Conservation (phyloP, 805 yeast genomes). For the Saccharomycopsis fodiens region DNA sequence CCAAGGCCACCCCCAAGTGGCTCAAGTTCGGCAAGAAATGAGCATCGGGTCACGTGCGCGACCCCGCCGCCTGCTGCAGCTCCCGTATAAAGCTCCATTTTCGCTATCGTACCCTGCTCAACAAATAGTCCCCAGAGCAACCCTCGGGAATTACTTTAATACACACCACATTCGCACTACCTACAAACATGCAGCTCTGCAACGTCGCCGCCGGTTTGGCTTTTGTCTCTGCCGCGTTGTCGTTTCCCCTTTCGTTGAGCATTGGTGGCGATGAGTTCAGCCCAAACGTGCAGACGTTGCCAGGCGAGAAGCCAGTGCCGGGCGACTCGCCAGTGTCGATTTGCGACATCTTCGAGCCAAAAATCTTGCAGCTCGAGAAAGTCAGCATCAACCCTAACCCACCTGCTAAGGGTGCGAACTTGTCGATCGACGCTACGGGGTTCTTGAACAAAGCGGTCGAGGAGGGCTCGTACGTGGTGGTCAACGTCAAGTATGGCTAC, state of each 20-base stretch:
- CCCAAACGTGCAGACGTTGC: slow-evolving; percentile 23
- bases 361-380: slow-evolving; percentile 52
- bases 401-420: slow-evolving; percentile 76
- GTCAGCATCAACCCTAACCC: slow-evolving; percentile 77
- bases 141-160: not conserved
- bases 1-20: slow-evolving; percentile 29
- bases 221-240: slow-evolving; percentile 1
- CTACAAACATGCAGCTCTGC: not conserved
- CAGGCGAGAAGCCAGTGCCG: slow-evolving; percentile 63
- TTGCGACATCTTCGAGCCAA: slow-evolving; percentile 63
- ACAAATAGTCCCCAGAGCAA: not conserved
- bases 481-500: slow-evolving; percentile 88
- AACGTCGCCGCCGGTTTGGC: not conserved
- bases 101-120: not conserved
- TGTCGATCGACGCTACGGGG: slow-evolving; percentile 76
- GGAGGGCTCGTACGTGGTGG: slow-evolving; percentile 92
- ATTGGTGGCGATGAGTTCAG: slow-evolving; percentile 5
- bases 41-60: not conserved
- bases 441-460: slow-evolving; percentile 43
- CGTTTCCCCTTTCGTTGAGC: slow-evolving; percentile 18
- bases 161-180: not conserved
- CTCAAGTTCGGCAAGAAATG: slow-evolving; percentile 27
- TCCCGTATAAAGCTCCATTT: not conserved
- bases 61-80: not conserved
- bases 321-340: slow-evolving; percentile 81